Conservation (phyloP, 768 basidiomycete genomes). For the Cystofilobasidium bisporidii region DNA sequence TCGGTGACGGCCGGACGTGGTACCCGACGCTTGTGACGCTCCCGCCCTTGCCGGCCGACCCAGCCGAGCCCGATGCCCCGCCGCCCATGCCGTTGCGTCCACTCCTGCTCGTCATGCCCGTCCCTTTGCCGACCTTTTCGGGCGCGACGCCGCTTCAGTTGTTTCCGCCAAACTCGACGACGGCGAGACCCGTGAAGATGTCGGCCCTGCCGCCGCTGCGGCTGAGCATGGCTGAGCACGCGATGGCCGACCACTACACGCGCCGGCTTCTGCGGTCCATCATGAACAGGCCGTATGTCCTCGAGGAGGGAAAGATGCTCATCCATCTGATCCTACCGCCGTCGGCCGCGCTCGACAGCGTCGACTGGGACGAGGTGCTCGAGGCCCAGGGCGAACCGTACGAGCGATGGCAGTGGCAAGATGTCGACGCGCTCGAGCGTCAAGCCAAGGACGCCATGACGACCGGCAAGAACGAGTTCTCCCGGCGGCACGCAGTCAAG, state of each 20-base stretch:
- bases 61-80: background rate
- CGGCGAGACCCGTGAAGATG: background rate
- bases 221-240: background rate
- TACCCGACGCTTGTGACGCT: constrained; percentile 20
- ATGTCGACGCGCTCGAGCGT: constrained; percentile 3
- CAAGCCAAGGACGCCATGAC: constrained; percentile 16
- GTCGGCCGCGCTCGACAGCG: background rate
- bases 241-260: constrained; percentile 14
- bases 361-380: constrained; percentile 22
- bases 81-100: constrained; percentile 3
- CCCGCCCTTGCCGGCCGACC: constrained; percentile 14
- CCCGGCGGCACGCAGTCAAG: constrained; percentile 6
- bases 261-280: constrained; percentile 11
- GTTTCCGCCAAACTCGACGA: constrained; percentile 2
- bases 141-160: background rate
- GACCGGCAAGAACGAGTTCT: constrained; percentile 21
- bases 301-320: background rate
- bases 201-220: background rate
- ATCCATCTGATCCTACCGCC: background rate
- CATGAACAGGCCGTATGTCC: constrained; percentile 6
- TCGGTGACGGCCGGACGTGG: background rate
- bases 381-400: background rate
- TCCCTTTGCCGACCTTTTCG: constrained; percentile 7
- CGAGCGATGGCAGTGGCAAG: background rate
- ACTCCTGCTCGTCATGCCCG: constrained; percentile 15